Evolutionary conservation across 2,329 filamentous ascomycete genomes (phyloP).

Genomic region (Arthroderma uncinatum): DNA sequence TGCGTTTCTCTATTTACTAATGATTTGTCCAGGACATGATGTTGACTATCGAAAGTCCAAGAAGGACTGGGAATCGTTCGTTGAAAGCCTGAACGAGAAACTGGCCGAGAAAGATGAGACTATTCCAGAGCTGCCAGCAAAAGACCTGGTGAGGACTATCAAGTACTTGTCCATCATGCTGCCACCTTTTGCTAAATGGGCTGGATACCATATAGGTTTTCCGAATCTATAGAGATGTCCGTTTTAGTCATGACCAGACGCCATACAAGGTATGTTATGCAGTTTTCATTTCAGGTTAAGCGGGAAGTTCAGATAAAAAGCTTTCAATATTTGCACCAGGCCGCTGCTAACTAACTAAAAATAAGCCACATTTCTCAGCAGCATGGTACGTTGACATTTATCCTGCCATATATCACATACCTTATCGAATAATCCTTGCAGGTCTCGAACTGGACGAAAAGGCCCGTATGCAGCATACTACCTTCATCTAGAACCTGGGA

Average conservation of each 20-base stretch:
- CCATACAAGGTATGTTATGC: slow-evolving; percentile 63
- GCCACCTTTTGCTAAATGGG: background rate
- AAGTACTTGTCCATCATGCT: background rate
- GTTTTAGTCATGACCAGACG: slow-evolving; percentile 72
- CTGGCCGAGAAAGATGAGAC: slow-evolving; percentile 65
- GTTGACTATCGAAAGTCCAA: slow-evolving; percentile 65
- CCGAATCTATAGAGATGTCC: slow-evolving; percentile 75
- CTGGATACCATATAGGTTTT: slow-evolving; percentile 48
- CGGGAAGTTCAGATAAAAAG: background rate
- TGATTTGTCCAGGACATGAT: slow-evolving; percentile 54
- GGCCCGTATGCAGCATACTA: slow-evolving; percentile 84
- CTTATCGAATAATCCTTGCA: slow-evolving; percentile 19
- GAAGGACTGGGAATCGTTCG: slow-evolving; percentile 71
- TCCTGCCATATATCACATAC: slow-evolving; percentile 11
- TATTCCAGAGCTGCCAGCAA: slow-evolving; percentile 72
- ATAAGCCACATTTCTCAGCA: slow-evolving; percentile 71
- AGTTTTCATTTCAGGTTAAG: background rate
- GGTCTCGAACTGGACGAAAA: slow-evolving; percentile 75
- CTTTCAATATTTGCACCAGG: background rate
- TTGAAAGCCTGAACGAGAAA: slow-evolving; percentile 59
- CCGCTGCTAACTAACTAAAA: slow-evolving; percentile 10
- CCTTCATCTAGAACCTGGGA: slow-evolving; percentile 62
- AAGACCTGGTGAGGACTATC: slow-evolving; percentile 54
- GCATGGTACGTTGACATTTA: slow-evolving; percentile 48
- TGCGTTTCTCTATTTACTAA: background rate